A percentile compares a stretch with the other conserved stretches of the same genome.
phyloP scores from a whole-genome alignment of 305 asterid genomes.

The Stenogyne calaminthoides region DNA sequence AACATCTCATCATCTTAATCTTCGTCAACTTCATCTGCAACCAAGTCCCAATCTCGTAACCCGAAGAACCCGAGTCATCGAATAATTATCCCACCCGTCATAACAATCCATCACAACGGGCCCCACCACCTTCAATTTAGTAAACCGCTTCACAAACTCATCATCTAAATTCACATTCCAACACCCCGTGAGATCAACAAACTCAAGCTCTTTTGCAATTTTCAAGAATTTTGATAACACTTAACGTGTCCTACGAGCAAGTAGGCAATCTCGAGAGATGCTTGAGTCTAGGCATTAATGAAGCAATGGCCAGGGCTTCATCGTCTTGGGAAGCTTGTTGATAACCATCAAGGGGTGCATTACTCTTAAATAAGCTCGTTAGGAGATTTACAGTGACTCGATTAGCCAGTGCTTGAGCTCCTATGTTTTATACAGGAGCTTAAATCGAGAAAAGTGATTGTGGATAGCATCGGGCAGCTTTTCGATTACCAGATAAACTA shows the following conservation, averaged over 20 bases:
- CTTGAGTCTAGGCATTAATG: conserved; percentile 72
- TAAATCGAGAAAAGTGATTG: conserved; percentile 62
- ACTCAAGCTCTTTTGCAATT: conserved; percentile 63
- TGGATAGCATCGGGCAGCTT: conserved; percentile 42
- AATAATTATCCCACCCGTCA: conserved; percentile 64
- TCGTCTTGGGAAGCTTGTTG: conserved; percentile 63
- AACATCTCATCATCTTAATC: conserved; percentile 29
- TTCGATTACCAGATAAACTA: conserved; percentile 51
- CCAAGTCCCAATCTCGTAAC: conserved; percentile 66
- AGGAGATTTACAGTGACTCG: conserved; percentile 68
- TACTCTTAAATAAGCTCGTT: conserved; percentile 52
- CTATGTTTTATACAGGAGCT: conserved; percentile 75
- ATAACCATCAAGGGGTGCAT: conserved; percentile 76
- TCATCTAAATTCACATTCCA: conserved; percentile 73
- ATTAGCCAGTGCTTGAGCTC: conserved; percentile 69
- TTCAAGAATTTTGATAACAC: conserved; percentile 55
- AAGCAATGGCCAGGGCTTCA: conserved; percentile 77
- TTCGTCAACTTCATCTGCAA: conserved; percentile 53
- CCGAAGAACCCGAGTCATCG: conserved; percentile 63
- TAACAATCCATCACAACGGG: conserved; percentile 58
- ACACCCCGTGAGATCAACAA: conserved; percentile 76
- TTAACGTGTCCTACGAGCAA: conserved; percentile 53
- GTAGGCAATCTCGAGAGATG: conserved; percentile 85
- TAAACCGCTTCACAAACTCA: conserved; percentile 45
- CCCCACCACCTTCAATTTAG: conserved; percentile 57